Evolutionary conservation across 2,329 filamentous ascomycete species (phyloP).

Genomic region (Aureobasidium leucospermi): DNA sequence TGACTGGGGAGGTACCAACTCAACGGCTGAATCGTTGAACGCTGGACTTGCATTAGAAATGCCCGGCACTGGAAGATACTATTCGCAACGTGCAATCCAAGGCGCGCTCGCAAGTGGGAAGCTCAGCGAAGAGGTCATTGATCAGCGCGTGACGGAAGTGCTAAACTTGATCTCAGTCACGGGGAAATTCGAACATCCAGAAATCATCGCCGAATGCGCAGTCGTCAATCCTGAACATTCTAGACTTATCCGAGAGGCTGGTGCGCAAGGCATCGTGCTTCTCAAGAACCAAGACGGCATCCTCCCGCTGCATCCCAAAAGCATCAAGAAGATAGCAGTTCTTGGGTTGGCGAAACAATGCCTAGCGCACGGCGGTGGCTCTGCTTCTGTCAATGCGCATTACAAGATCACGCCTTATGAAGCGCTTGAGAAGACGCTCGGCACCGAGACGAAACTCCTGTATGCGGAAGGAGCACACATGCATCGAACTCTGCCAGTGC

Average conservation of each 20-base stretch:
- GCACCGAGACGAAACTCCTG: not conserved
- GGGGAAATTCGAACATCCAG: not conserved
- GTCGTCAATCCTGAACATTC: constrained; percentile 48
- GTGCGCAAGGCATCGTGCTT: constrained; percentile 46
- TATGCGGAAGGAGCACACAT: not conserved
- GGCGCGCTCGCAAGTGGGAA: too few relatives aligned
- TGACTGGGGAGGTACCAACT: too few relatives aligned
- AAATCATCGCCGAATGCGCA: constrained; percentile 1
- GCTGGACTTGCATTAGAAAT: too few relatives aligned
- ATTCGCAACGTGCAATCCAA: too few relatives aligned
- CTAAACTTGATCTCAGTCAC: too few relatives aligned
- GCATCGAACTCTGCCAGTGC: not conserved
- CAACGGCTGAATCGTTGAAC: too few relatives aligned
- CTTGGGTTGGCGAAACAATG: not conserved
- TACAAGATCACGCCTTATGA: constrained; percentile 8
- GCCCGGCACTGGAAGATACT: too few relatives aligned
- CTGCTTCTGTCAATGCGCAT: constrained; percentile 3
- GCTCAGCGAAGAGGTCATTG: too few relatives aligned
- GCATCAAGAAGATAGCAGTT: not conserved
- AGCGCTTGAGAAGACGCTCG: not conserved
- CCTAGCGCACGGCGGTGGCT: constrained; percentile 1
- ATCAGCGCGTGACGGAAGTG: too few relatives aligned
- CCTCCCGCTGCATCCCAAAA: not conserved
- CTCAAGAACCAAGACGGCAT: not conserved
- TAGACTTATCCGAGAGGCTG: constrained; percentile 55